Percentiles rank a stretch among this genome's conserved stretches.
Evolutionary conservation across 1,139 yeast species (phyloP).

Genomic region (Blastobotrys illinoisensis): DNA sequence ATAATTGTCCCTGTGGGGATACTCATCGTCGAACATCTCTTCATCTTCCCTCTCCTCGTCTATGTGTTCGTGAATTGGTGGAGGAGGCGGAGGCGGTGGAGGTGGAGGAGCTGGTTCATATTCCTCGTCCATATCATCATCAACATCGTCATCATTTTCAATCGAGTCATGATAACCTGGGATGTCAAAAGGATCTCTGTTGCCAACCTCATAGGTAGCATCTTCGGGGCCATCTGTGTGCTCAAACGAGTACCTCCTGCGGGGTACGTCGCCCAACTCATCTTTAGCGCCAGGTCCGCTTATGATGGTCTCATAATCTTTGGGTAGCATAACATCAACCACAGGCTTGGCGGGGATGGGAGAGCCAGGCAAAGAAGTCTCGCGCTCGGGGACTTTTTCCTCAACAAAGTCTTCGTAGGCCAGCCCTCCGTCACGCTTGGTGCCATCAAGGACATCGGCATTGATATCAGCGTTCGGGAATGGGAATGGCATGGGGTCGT

Average conservation of each 20-base stretch:
- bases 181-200: background rate
- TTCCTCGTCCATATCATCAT: constrained; percentile 3
- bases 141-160: constrained; percentile 6
- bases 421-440: background rate
- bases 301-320: background rate
- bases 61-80: background rate
- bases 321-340: background rate
- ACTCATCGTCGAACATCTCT: too few species aligned
- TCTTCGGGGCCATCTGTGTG: background rate
- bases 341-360: background rate
- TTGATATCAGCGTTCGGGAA: constrained; percentile 15
- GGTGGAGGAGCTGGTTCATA: background rate
- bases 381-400: constrained; percentile 1
- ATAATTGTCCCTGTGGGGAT: too few species aligned
- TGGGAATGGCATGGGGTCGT: constrained; percentile 19
- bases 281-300: background rate
- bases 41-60: too few species aligned
- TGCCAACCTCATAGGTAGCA: background rate
- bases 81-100: background rate
- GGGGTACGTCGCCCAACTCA: background rate
- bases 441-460: background rate
- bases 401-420: constrained; percentile 6
- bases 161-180: background rate
- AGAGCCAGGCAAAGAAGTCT: background rate
- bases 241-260: background rate